phyloP scores from a whole-genome alignment of 2,329 filamentous ascomycete genomes.

The Metarhizium sp. region DNA sequence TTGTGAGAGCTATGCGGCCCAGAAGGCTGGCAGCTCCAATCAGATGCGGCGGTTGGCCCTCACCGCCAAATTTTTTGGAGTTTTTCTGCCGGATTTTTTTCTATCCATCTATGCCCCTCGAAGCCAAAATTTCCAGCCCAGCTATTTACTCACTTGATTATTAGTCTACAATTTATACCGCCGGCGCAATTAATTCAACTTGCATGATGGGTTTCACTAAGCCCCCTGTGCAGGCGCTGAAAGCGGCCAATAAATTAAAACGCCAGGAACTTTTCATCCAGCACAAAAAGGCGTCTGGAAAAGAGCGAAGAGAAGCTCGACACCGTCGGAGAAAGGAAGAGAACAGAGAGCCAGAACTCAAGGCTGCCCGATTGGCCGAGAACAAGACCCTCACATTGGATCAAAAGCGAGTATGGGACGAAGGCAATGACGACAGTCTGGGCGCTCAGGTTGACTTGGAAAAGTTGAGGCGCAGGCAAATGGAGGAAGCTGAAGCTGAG shows the following conservation, averaged over 20 bases:
- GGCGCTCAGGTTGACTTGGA: conserved; percentile 49
- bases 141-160: not conserved
- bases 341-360: conserved; percentile 68
- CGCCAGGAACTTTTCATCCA: conserved; percentile 71
- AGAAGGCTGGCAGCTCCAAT: conserved; percentile 13
- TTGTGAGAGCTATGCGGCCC: not conserved
- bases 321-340: conserved; percentile 78
- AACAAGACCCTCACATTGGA: conserved; percentile 80
- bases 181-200: conserved; percentile 10
- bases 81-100: conserved; percentile 20
- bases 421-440: conserved; percentile 53
- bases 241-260: conserved; percentile 66
- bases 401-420: conserved; percentile 83
- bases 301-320: conserved; percentile 64
- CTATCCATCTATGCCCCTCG: conserved; percentile 10
- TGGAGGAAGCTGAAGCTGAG: conserved; percentile 43
- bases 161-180: conserved; percentile 7
- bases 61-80: conserved; percentile 30
- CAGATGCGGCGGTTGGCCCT: conserved; percentile 7
- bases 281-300: conserved; percentile 68
- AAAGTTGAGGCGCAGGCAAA: conserved; percentile 45
- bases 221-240: conserved; percentile 28
- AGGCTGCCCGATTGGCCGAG: conserved; percentile 60
- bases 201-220: conserved; percentile 24
- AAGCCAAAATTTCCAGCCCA: conserved; percentile 10